Evolutionary conservation across 78 protist species (phyloP).

Genomic region (Dictyostelium capitatum): DNA sequence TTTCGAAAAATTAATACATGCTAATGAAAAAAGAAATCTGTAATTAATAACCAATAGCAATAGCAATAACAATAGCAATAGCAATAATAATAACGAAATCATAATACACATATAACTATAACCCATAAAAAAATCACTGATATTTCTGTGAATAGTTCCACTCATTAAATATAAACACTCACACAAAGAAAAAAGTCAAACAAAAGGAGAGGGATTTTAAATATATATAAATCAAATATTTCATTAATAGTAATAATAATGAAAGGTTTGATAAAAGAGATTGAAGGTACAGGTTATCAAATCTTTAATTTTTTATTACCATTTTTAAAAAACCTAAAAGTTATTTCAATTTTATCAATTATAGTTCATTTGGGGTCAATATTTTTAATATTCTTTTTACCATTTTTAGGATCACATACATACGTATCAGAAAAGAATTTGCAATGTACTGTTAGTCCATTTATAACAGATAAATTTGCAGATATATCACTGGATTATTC

Average conservation of each 20-base stretch:
- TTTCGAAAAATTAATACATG: no score
- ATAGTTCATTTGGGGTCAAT: conserved; percentile 44
- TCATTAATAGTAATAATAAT: background rate
- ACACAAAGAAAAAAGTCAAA: no score
- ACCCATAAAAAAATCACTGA: no score
- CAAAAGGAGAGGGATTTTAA: background rate
- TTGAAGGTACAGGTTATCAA: background rate
- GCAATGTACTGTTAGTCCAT: conserved; percentile 73
- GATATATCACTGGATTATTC: conserved; percentile 20
- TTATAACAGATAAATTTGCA: conserved; percentile 34
- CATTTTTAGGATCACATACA: conserved; percentile 45
- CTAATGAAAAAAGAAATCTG: no score
- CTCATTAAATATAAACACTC: no score
- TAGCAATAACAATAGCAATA: no score
- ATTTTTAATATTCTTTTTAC: conserved; percentile 30
- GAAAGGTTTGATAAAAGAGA: conserved; percentile 6
- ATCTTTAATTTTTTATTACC: background rate
- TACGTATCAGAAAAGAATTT: conserved; percentile 75
- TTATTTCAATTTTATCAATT: conserved; percentile 16
- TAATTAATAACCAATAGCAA: no score
- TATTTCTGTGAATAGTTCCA: no score
- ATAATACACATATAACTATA: no score
- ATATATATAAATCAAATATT: background rate
- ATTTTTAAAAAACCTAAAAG: conserved; percentile 17
- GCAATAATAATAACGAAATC: no score